Conservation (phyloP, 2,329 filamentous ascomycete genomes). For the Gyromitra esculenta region DNA sequence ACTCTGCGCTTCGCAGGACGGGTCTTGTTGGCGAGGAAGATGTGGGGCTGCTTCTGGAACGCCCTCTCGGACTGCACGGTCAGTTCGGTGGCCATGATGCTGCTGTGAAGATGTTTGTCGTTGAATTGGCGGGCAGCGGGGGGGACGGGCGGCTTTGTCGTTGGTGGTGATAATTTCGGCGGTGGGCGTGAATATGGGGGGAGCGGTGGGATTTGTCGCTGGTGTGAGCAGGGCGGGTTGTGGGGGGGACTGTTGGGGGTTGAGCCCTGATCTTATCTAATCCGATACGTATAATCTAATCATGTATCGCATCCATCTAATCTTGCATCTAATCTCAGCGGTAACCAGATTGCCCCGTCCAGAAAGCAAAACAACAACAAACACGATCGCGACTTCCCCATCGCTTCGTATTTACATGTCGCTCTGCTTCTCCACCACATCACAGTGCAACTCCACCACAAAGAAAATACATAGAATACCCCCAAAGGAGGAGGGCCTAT, state of each 20-base stretch:
- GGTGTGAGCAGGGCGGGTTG: slow-evolving; percentile 27
- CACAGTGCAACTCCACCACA: neutral
- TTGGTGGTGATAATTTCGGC: slow-evolving; percentile 32
- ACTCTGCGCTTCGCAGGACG: slow-evolving; percentile 84
- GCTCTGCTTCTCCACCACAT: too few relatives aligned
- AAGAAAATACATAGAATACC: slow-evolving; percentile 5
- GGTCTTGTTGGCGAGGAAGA: slow-evolving; percentile 98
- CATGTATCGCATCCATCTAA: slow-evolving; percentile 6
- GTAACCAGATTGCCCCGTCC: neutral
- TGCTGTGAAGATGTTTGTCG: slow-evolving; percentile 59
- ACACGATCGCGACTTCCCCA: slow-evolving; percentile 38
- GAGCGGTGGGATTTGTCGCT: slow-evolving; percentile 4
- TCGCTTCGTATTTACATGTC: too few relatives aligned
- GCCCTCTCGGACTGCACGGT: slow-evolving; percentile 99
- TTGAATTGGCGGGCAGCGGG: neutral
- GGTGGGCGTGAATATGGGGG: neutral
- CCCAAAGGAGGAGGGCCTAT: neutral
- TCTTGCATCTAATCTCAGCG: slow-evolving; percentile 7
- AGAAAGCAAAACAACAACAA: slow-evolving; percentile 45
- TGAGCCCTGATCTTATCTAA: slow-evolving; percentile 24
- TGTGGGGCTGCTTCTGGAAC: slow-evolving; percentile 99
- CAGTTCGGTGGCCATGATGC: slow-evolving; percentile 93
- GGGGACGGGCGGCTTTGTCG: slow-evolving; percentile 55
- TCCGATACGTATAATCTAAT: neutral
- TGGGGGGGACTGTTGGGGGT: slow-evolving; percentile 43